A percentile compares a stretch with the other conserved stretches of the same genome.
Evolutionary conservation across 192 early-diverging fungal genomes (phyloP).

Genomic region (Rhizoclosmatium globosum): DNA sequence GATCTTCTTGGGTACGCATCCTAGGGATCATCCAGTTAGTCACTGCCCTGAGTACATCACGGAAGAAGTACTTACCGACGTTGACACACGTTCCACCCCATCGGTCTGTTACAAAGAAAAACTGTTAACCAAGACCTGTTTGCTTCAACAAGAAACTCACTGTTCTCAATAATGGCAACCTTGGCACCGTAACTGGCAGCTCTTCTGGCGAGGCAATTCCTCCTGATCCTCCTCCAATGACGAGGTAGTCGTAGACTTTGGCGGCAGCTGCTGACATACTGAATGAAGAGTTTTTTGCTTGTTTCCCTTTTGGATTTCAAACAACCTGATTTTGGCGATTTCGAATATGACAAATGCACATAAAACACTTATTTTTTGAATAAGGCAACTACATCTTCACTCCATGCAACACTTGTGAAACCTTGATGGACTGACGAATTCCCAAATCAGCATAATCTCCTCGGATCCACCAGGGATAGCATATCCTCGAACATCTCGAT

Average conservation of each 20-base stretch:
- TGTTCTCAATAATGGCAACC: conserved; percentile 85
- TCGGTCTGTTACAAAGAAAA: conserved; percentile 38
- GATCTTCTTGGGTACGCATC: conserved; percentile 74
- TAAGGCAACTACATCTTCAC: background rate
- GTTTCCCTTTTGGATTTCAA: background rate
- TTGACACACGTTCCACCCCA: conserved; percentile 89
- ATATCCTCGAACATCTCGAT: conserved; percentile 45
- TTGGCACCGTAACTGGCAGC: conserved; percentile 91
- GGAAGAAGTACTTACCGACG: conserved; percentile 64
- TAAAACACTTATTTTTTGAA: background rate
- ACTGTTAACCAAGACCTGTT: background rate
- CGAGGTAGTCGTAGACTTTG: conserved; percentile 83
- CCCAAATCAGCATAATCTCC: conserved; percentile 54
- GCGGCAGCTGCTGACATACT: conserved; percentile 30
- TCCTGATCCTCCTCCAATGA: conserved; percentile 91
- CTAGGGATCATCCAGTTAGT: background rate
- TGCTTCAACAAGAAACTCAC: conserved; percentile 17
- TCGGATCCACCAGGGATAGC: conserved; percentile 50
- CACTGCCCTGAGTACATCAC: background rate
- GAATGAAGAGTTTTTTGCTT: background rate
- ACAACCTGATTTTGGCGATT: no score
- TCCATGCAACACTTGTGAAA: conserved; percentile 35
- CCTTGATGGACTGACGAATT: conserved; percentile 42
- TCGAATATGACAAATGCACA: no score
- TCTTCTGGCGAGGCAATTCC: conserved; percentile 92